Conservation (phyloP, 2,329 filamentous ascomycete species). For the Ascochyta fabae region DNA sequence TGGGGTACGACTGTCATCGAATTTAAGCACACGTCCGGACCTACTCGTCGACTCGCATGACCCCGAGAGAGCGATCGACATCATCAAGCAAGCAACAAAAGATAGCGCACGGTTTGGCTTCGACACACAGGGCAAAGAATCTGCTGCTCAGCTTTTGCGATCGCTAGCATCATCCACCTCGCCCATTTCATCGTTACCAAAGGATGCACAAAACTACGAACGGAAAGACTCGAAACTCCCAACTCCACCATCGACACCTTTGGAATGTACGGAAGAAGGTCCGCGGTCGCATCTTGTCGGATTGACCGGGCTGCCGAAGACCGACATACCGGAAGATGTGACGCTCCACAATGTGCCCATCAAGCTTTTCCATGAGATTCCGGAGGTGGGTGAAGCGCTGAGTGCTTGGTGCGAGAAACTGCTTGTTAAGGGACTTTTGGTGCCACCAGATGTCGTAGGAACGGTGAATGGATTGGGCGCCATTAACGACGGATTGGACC, state of each 20-base stretch:
- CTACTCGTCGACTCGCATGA: slow-evolving; percentile 73
- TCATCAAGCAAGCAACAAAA: slow-evolving; percentile 66
- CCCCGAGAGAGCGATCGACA: slow-evolving; percentile 67
- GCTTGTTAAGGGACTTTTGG: slow-evolving; percentile 60
- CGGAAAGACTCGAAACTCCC: slow-evolving; percentile 21
- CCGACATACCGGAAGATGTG: slow-evolving; percentile 52
- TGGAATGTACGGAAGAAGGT: slow-evolving; percentile 32
- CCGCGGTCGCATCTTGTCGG: slow-evolving; percentile 66
- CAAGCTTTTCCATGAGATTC: slow-evolving; percentile 75
- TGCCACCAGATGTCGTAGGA: slow-evolving; percentile 69
- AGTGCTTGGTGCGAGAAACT: slow-evolving; percentile 72
- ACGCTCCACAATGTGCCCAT: slow-evolving; percentile 73
- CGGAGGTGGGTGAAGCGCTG: slow-evolving; percentile 66
- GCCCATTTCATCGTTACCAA: slow-evolving; percentile 12
- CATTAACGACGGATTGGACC: slow-evolving; percentile 72
- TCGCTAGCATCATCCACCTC: slow-evolving; percentile 51
- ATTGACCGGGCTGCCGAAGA: slow-evolving; percentile 70
- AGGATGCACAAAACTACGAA: slow-evolving; percentile 18
- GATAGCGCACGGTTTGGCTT: slow-evolving; percentile 69
- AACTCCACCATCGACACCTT: slow-evolving; percentile 41
- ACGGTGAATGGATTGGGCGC: slow-evolving; percentile 68
- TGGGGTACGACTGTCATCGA: slow-evolving; percentile 54
- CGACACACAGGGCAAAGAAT: slow-evolving; percentile 71
- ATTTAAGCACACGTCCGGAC: slow-evolving; percentile 60
- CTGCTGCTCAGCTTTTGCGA: slow-evolving; percentile 64